Base-by-base conservation (phyloP, 2,329 filamentous ascomycete genomes). In the Amesomyces nigricolor region DNA sequence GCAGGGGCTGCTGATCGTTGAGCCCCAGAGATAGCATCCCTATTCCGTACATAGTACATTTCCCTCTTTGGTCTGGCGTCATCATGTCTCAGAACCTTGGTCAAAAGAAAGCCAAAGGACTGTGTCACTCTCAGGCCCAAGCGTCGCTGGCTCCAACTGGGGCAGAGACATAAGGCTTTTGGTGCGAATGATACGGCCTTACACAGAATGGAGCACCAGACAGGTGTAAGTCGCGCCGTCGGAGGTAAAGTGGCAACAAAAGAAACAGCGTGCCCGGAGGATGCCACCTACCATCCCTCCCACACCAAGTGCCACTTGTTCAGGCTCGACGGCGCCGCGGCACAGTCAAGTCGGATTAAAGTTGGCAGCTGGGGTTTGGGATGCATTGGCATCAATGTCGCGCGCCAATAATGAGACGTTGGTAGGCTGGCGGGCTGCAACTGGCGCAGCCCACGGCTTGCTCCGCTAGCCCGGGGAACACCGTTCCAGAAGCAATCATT, bases 181-280 rank as follows among this genome's bases (percentile, higher is more conserved):
- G 10, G 11, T 43, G 32, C 16, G 11, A 48, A 51, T 13, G 32
- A 35, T 59, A 59, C 58, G 54, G 58, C 58, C 58, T 60, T 60
- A 56, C 52, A 53, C 52, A 53, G 44, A 11, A 42, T 14, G 38
- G 50, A 40, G 47, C 37, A 47, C 51, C 30, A 51, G 54, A 39
- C 19, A 53, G 50, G 47, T 55, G 51, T 51, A 51, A 40, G 19
- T 38, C 4, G 17, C 10, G n/a, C 45, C 16, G 47, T 52, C 50
- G 39, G 43, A 56, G 50, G 49, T 56, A 58, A 35, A 58, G 53
- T 44, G 49, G 53, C 50, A 19, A 49, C 30, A 22, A 17, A 35
- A 30, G 42, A 22, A n/a, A 29, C 19, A 35, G 8, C 17, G 38
- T 19, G 16, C 3, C 22, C 11, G 16, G 22, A 14, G 45, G 22